A percentile compares a stretch with the other conserved stretches of the same genome.
phyloP scores from a whole-genome alignment of 1,284 basidiomycete genomes.

The Trametes hirsuta region DNA sequence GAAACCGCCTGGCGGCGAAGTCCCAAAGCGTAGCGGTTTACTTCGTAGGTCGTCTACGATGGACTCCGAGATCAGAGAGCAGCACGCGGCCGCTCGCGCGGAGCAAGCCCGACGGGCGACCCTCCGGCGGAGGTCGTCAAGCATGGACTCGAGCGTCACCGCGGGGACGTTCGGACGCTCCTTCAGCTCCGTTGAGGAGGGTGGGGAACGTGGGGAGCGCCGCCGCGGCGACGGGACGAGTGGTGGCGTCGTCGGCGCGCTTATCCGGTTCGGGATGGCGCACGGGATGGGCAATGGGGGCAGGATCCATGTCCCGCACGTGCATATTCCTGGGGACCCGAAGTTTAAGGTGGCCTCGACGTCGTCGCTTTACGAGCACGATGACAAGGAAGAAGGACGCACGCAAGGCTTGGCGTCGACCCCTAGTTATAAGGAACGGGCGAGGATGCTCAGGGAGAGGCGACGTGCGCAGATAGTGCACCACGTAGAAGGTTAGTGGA shows the following conservation, averaged over 20 bases:
- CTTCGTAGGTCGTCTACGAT: conserved; percentile 11
- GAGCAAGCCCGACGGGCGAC: conserved; percentile 2
- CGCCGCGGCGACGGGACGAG: conserved; percentile 1
- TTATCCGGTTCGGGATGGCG: conserved; percentile 18
- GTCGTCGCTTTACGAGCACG: conserved; percentile 14
- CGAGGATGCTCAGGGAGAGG: conserved; percentile 22
- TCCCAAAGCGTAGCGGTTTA: conserved; percentile 5
- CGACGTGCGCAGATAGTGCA: conserved; percentile 32
- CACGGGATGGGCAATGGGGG: conserved; percentile 9
- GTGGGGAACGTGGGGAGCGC: background rate
- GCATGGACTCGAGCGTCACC: conserved; percentile 2
- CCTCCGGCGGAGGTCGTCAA: conserved; percentile 9
- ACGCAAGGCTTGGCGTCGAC: background rate
- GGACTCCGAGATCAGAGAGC: conserved; percentile 14
- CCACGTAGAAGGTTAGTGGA: conserved; percentile 39
- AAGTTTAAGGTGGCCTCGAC: conserved; percentile 5
- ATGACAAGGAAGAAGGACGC: conserved; percentile 1
- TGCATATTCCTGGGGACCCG: conserved; percentile 2
- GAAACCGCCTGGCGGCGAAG: background rate
- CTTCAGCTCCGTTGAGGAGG: conserved; percentile 22
- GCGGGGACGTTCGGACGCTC: conserved; percentile 3
- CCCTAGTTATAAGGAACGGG: conserved; percentile 25
- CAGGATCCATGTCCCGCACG: conserved; percentile 3
- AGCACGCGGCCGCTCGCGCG: conserved; percentile 3
- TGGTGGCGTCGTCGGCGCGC: conserved; percentile 19